Percentiles rank a stretch among this genome's conserved stretches.
phyloP scores from a whole-genome alignment of 176 grass and related monocot genomes.

The Metroxylon sagu region DNA sequence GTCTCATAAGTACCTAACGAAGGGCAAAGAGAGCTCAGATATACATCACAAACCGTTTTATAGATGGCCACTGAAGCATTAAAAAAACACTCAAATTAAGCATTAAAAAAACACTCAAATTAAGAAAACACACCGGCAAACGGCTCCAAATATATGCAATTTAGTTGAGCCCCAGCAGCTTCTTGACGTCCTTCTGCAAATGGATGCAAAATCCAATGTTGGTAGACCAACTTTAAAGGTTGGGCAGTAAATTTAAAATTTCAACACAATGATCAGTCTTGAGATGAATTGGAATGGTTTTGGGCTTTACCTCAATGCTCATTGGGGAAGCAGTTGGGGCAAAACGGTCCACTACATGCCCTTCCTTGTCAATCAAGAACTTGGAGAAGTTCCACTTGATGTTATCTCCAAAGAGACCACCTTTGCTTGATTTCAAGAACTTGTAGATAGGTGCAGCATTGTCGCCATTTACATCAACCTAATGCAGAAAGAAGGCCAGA shows the following conservation, averaged over 20 bases:
- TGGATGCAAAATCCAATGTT: not conserved
- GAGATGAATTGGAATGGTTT: not conserved
- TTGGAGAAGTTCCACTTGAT: constrained; percentile 6
- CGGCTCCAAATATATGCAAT: not conserved
- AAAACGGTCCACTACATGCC: not conserved
- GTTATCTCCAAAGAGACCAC: not conserved
- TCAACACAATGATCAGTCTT: too few relatives aligned
- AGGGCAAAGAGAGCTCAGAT: too few relatives aligned
- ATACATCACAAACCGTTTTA: too few relatives aligned
- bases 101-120: too few relatives aligned
- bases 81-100: too few relatives aligned
- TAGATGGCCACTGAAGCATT: too few relatives aligned
- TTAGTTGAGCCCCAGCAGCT: not conserved
- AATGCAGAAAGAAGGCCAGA: not conserved
- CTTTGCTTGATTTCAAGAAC: constrained; percentile 3
- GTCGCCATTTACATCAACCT: constrained; percentile 3
- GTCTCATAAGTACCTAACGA: too few relatives aligned
- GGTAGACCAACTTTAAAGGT: too few relatives aligned
- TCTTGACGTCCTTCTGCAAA: constrained; percentile 8
- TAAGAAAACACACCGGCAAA: too few relatives aligned
- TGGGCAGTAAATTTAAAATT: too few relatives aligned
- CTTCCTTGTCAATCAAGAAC: constrained; percentile 7
- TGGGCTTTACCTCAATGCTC: constrained; percentile 3
- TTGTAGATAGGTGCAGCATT: not conserved
- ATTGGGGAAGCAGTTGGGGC: constrained; percentile 5